Base-by-base conservation (phyloP, 345 rosid species). In the Gossypium longicalyx region DNA sequence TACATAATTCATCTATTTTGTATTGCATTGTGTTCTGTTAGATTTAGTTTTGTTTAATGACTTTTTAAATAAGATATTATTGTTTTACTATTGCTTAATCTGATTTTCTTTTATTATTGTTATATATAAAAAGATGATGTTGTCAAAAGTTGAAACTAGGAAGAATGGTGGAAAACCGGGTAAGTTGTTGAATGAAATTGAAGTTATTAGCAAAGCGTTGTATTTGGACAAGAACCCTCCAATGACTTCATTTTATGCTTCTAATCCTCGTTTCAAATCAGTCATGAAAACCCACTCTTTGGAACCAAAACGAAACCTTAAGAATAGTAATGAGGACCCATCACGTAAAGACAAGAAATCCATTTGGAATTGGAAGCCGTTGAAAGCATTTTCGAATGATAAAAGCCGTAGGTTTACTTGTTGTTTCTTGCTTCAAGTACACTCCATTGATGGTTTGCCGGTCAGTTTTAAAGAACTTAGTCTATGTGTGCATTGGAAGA, bases 361-460 rank as follows among this genome's bases (percentile, higher is more conserved):
- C 5, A 76, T 92, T 70, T 92, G 97, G 97, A 92, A 89, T 72
- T 92, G 98, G 94, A 85, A 80, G 88, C 90, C 97, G 2, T 81
- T 92, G 74, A 94, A 89, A 78, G 97, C 97, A 38, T 81, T 94
- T 66, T 87, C 97, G 22, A 79, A 81, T 47, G 84, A 80, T 41
- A 86, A 84, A 70, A 88, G 81, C 79, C 86, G 91, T 9, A 83
- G 89, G 71, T 90, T 94, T 74, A 84, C 79, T 53, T 92, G 97
- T 54, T 90, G 91, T 78, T 94, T 94, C 83, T 85, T 86, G 56
- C 89, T 91, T 44, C 87, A 88, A 82, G 95, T 92, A 34, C 97
- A 88, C 77, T 81, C 88, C 9, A 78, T 94, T 23, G 89, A 92
- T 67, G 89, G 87, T 12, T 74, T 94, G 79, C 93, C 97, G 3